phyloP scores from a whole-genome alignment of 179 eudicot species.

The Pouteria campechiana region DNA sequence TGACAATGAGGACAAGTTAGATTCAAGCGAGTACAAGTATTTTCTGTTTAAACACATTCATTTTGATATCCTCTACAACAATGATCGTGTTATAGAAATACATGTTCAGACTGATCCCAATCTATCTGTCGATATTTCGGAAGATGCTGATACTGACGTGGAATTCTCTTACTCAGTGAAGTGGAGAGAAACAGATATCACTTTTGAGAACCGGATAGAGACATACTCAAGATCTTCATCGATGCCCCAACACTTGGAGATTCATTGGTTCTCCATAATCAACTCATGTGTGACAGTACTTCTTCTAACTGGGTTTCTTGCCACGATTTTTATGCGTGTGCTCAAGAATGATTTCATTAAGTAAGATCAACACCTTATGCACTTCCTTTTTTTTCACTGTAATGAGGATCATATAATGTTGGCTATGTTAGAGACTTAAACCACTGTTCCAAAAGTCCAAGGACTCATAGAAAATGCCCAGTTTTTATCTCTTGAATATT shows the following conservation, averaged over 20 bases:
- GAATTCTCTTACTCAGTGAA: slow-evolving; percentile 15
- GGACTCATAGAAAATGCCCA: no score
- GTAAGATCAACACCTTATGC: background rate
- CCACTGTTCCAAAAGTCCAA: no score
- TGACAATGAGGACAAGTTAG: slow-evolving; percentile 11
- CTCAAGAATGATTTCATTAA: slow-evolving; percentile 23
- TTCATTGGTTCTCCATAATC: slow-evolving; percentile 19
- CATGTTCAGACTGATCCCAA: slow-evolving; percentile 15
- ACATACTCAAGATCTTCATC: slow-evolving; percentile 17
- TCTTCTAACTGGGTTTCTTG: slow-evolving; percentile 17
- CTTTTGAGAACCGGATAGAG: slow-evolving; percentile 20
- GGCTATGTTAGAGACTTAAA: no score
- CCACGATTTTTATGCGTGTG: slow-evolving; percentile 18
- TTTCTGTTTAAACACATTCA: slow-evolving; percentile 16
- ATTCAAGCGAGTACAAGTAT: slow-evolving; percentile 15
- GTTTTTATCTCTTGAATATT: no score
- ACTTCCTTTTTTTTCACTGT: background rate
- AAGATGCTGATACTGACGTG: slow-evolving; percentile 12
- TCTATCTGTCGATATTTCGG: slow-evolving; percentile 12
- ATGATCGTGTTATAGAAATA: slow-evolving; percentile 19
- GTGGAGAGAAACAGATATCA: slow-evolving; percentile 12
- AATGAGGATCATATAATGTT: no score
- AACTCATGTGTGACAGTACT: slow-evolving; percentile 23
- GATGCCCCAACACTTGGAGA: slow-evolving; percentile 15
- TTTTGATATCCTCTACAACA: slow-evolving; percentile 13